Evolutionary conservation across 2,329 filamentous ascomycete genomes (phyloP), one percentile per base, ranked within the genome.

Genomic region (Grosmannia clavigera): DNA sequence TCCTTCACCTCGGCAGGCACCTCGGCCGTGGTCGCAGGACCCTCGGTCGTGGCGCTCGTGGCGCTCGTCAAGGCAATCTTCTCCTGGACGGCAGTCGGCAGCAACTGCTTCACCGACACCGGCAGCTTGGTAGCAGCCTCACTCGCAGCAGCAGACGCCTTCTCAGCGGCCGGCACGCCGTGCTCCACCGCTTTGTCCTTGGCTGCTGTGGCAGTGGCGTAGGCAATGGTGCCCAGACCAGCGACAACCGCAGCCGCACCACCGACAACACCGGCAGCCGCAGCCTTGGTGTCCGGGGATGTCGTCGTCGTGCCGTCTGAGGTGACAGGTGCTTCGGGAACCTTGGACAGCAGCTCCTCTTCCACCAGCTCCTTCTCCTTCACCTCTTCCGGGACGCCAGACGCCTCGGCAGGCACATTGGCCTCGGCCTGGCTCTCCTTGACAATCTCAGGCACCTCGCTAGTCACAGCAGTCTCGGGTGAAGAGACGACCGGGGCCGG

Each of bases 391-490:
- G 82, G 74, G 61, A 83, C 77, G 46, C 79, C 85, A 65, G 84
- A 85, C 12, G 88, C 86, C 69, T 90, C 87, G n/a, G 86, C 82
- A 7, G 77, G 74, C 52, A 78, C 76, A 58, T 81, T 73, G 25
- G 86, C 86, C 69, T 84, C 80, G 65, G 84, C 76, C 68, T 91
- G 86, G 73, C 85, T 89, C 67, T 90, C 82, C 68, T 81, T 85
- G 58, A 91, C 87, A 50, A 86, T 72, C 63, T 81, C 79, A 35
- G 85, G 85, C 12, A 64, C 60, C 16, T 53, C 57, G 31, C 25
- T 22, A 6, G 57, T 58, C 40, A 58, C 57, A 2, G 57, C 46
- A 5, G 29, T 48, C 31, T 58, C 52, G 38, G 57, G 9, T 7
- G 50, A 16, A 5, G 48, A 11, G 22, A 48, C 33, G 1, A 19